Percentiles rank a stretch among this genome's conserved stretches.
Conservation (phyloP, 305 asterid genomes). For the Andrographis paniculata region DNA sequence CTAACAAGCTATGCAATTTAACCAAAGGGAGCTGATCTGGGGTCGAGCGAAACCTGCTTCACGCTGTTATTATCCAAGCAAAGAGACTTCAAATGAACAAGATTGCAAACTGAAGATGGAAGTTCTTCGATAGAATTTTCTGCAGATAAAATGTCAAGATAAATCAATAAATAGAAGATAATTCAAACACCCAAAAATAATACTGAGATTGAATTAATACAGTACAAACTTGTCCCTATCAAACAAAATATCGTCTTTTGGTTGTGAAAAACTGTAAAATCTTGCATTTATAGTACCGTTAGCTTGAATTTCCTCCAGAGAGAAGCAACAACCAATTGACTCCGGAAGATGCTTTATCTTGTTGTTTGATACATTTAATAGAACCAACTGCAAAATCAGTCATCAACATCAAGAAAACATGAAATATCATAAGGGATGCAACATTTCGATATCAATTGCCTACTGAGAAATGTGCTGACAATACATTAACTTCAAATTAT, state of each 20-base stretch:
- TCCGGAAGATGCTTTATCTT: constrained; percentile 77
- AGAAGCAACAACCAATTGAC: constrained; percentile 92
- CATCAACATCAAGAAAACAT: constrained; percentile 7
- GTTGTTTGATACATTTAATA: constrained; percentile 84
- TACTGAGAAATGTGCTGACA: too few relatives aligned
- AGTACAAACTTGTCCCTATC: neutral
- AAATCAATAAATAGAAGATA: constrained; percentile 9
- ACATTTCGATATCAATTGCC: constrained; percentile 1
- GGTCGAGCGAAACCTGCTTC: constrained; percentile 51
- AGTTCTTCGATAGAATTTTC: constrained; percentile 86
- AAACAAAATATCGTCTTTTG: too few relatives aligned
- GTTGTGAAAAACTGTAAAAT: too few relatives aligned
- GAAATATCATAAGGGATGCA: neutral
- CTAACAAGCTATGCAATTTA: neutral
- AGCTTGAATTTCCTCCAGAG: constrained; percentile 95
- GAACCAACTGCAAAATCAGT: constrained; percentile 61
- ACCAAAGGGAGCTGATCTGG: constrained; percentile 9
- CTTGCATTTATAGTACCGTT: constrained; percentile 72
- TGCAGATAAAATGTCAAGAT: constrained; percentile 23
- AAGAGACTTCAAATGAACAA: constrained; percentile 77
- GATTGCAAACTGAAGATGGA: constrained; percentile 82
- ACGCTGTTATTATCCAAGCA: constrained; percentile 68
- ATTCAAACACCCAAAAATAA: neutral
- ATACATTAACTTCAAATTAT: too few relatives aligned
- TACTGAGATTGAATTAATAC: neutral